A percentile compares a stretch with the other conserved stretches of the same genome.
Conservation (phyloP, 106 monocot genomes). For the Dioscorea zingiberensis region DNA sequence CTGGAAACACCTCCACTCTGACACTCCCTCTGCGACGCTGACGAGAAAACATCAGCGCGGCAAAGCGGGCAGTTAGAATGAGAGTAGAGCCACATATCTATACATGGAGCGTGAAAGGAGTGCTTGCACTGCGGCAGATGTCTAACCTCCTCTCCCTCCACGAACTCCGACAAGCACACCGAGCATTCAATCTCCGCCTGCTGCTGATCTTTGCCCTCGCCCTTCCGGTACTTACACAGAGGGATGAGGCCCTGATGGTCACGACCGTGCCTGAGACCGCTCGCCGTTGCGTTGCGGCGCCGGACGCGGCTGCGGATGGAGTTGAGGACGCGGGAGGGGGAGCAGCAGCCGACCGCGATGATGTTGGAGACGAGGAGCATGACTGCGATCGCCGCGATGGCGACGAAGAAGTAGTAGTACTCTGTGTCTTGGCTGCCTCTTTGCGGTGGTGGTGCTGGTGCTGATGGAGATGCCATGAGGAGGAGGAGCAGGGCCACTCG, state of each 20-base stretch:
- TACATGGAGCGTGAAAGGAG: conserved; percentile 28
- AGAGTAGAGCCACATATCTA: conserved; percentile 34
- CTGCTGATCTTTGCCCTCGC: background rate
- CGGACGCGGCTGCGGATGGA: background rate
- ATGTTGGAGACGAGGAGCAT: conserved; percentile 7
- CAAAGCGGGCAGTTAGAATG: conserved; percentile 30
- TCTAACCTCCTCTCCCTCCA: conserved; percentile 28
- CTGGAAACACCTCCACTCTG: too few relatives aligned
- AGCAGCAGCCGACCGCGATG: conserved; percentile 9
- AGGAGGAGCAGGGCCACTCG: too few relatives aligned
- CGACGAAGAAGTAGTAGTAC: conserved; percentile 9
- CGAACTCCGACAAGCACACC: conserved; percentile 29
- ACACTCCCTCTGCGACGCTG: background rate
- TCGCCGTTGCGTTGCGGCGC: background rate
- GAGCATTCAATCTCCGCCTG: conserved; percentile 24
- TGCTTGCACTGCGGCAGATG: conserved; percentile 29
- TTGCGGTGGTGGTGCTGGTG: too few relatives aligned
- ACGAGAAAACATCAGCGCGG: conserved; percentile 3
- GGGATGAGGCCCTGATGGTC: background rate
- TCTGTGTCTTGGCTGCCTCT: background rate
- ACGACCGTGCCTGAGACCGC: background rate
- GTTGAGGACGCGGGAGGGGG: background rate
- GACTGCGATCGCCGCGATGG: conserved; percentile 4
- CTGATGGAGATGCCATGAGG: too few relatives aligned
- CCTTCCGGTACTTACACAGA: background rate